Evolutionary conservation across 2,329 filamentous ascomycete species (phyloP), one percentile per base, ranked within the genome.

Genomic region (Fusarium clavum): DNA sequence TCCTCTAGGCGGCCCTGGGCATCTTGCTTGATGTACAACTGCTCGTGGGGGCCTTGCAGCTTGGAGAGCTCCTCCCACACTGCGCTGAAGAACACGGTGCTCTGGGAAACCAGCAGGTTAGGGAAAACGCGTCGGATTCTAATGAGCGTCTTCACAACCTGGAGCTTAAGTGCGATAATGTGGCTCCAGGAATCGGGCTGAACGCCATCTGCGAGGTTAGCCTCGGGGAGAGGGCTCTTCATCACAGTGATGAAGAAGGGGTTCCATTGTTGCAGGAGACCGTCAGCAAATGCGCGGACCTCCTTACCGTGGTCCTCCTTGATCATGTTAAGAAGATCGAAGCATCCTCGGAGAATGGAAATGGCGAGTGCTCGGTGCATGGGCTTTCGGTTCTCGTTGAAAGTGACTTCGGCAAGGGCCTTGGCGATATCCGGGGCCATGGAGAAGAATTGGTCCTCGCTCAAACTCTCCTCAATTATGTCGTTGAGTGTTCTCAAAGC

Each of bases 321-420:
- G 71, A 98, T 92, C 88, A 98, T 97, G 81, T 98, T 94, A 83
- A 99, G 88, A 60, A 96, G 93, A 78, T 98, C 94, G 79, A 99
- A 97, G 81, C 94, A 97, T 51, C 90, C 90, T 61, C 94, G 89
- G 84, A 98, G 97, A 61, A 98, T 93, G 43, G 92, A 93, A 44
- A 98, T 91, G 41, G 96, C 93, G 72, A 98, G 85, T 30, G 94
- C 94, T 66, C 96, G 89, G 62, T 97, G 84, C 64, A 89, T 89
- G 12, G 92, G 86, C 77, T 93, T 94, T 73, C 93, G 89, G 66
- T 86, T 86, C 63, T 92, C 88, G 78, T 92, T 92, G 60, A 92
- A 86, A 16, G 94, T 94, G 40, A 97, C 91, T 74, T 93, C 88
- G 79, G 94, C 96, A 32, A 98, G 88, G 53, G 91, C 90, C 75